Evolutionary conservation across 371 early-diverging fungal genomes (phyloP).

Genomic region (Mucor velutinosus): DNA sequence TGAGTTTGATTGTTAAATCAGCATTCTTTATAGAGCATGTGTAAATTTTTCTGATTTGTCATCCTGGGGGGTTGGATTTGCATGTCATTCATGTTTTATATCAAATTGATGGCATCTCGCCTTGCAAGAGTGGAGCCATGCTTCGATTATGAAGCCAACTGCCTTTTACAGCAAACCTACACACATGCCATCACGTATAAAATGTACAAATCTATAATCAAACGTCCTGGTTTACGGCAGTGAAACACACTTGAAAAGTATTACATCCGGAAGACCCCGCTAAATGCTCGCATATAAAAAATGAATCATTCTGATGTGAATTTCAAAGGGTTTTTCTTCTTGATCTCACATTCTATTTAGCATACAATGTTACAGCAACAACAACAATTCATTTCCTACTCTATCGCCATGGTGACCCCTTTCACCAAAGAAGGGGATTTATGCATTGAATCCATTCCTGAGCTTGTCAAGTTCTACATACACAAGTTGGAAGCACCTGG

Average conservation of each 20-base stretch:
- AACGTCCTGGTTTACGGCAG: neutral
- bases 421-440: slow-evolving; percentile 25
- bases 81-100: neutral
- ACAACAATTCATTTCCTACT: slow-evolving; percentile 16
- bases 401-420: slow-evolving; percentile 33
- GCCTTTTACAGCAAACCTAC: neutral
- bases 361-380: neutral
- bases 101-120: neutral
- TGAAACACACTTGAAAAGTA: neutral
- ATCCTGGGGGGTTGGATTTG: neutral
- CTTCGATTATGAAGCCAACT: neutral
- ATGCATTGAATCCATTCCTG: slow-evolving; percentile 19
- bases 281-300: neutral
- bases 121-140: neutral
- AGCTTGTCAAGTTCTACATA: slow-evolving; percentile 26
- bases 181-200: neutral
- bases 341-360: neutral
- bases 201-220: neutral
- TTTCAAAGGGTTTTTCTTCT: neutral
- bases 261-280: slow-evolving; percentile 1
- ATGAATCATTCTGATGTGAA: neutral
- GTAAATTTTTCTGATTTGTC: neutral
- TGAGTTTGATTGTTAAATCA: neutral
- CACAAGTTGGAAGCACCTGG: slow-evolving; percentile 24
- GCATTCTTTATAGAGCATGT: neutral